Percentiles rank a stretch among this genome's conserved stretches.
phyloP scores from a whole-genome alignment of 2,329 filamentous ascomycete species.

The Fusarium newnesense region DNA sequence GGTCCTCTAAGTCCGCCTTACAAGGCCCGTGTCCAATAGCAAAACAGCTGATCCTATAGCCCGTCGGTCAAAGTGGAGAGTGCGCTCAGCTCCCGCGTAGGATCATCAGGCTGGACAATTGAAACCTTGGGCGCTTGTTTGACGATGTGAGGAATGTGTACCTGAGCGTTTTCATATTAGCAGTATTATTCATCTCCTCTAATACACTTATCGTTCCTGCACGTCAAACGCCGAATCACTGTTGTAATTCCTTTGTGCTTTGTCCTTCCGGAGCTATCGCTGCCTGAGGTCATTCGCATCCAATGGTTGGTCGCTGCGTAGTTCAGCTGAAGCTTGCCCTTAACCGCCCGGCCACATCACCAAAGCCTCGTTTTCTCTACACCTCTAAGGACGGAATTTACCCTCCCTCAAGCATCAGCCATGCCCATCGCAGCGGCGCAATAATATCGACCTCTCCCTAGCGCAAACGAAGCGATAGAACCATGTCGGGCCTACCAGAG shows the following conservation, averaged over 20 bases:
- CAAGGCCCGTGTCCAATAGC: constrained; percentile 25
- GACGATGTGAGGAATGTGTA: constrained; percentile 13
- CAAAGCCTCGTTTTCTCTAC: constrained; percentile 15
- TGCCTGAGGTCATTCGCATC: constrained; percentile 18
- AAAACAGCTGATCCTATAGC: constrained; percentile 4
- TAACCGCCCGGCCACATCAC: constrained; percentile 22
- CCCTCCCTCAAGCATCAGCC: background rate
- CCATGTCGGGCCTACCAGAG: constrained; percentile 56
- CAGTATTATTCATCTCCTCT: background rate
- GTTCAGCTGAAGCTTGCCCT: constrained; percentile 30
- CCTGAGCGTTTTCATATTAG: constrained; percentile 2
- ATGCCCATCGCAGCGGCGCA: constrained; percentile 26
- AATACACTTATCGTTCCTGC: background rate
- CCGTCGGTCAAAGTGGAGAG: constrained; percentile 25
- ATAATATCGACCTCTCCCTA: constrained; percentile 21
- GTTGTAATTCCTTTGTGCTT: constrained; percentile 13
- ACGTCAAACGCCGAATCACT: background rate
- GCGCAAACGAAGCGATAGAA: constrained; percentile 18
- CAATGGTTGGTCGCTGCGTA: constrained; percentile 17
- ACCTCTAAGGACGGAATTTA: constrained; percentile 7
- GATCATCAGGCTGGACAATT: constrained; percentile 19
- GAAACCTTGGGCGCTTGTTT: constrained; percentile 24
- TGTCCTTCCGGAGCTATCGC: constrained; percentile 9
- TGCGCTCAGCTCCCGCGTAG: constrained; percentile 22
- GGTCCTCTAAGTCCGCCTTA: constrained; percentile 32